Percentiles rank a stretch among this genome's conserved stretches.
Evolutionary conservation across 768 basidiomycete species (phyloP).

Genomic region (Coprinellus aureogranulatus): DNA sequence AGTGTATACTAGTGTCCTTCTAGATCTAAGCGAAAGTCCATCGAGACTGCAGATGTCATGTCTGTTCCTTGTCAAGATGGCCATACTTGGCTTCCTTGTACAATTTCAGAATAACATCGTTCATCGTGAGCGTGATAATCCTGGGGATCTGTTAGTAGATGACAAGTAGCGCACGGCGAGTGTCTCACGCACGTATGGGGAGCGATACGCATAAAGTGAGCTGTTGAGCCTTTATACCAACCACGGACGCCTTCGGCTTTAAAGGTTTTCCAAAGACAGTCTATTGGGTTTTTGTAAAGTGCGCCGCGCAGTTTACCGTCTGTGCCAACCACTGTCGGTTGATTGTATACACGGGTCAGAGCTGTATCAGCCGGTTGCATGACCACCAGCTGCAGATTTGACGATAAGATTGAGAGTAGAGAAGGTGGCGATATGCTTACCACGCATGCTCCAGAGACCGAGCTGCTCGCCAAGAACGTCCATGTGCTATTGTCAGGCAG

Average conservation of each 20-base stretch:
- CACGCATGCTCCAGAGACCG: constrained; percentile 88
- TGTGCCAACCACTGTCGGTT: constrained; percentile 71
- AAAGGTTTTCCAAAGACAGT: constrained; percentile 96
- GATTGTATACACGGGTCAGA: constrained; percentile 94
- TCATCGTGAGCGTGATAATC: constrained; percentile 87
- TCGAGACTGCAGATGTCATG: not conserved
- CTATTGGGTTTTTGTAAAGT: constrained; percentile 88
- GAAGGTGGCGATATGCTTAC: constrained; percentile 46
- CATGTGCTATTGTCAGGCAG: constrained; percentile 74
- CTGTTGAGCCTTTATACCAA: constrained; percentile 98
- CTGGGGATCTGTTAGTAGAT: constrained; percentile 33
- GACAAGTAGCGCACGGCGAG: not conserved
- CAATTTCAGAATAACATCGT: constrained; percentile 71
- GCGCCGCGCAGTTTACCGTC: constrained; percentile 72
- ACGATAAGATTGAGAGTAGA: constrained; percentile 3
- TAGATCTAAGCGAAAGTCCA: not conserved
- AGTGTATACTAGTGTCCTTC: not conserved
- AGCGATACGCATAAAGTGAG: constrained; percentile 89
- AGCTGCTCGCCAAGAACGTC: constrained; percentile 86
- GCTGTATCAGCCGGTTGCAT: constrained; percentile 97
- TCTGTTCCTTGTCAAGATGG: constrained; percentile 7
- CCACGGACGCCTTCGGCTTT: constrained; percentile 85
- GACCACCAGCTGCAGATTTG: constrained; percentile 60
- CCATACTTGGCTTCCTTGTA: constrained; percentile 48
- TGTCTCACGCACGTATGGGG: constrained; percentile 72